Base-by-base conservation (phyloP, 768 basidiomycete genomes). In the Boletellus sp. region DNA sequence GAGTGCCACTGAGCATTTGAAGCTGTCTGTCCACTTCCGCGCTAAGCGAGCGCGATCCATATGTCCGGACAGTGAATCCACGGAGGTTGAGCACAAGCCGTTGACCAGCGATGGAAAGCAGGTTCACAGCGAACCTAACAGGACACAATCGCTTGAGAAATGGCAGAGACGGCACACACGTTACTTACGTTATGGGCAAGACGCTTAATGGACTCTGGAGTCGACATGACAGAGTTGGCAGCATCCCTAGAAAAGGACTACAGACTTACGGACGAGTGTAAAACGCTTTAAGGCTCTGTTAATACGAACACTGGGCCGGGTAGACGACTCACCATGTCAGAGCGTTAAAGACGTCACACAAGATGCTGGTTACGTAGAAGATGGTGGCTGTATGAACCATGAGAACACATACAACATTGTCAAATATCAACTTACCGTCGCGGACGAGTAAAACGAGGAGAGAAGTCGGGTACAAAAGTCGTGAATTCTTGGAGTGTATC, bases 61-160 rank as follows among this genome's bases (percentile, higher is more conserved):
- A 48, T 4, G 48, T 7, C n/a, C 46, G 45, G 16, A 31, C 45
- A 10, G n/a, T 32, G 31, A 60, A 55, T 56, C 43, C 50, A 38
- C 36, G 45, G 37, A 51, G 53, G 43, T 47, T 59, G 48, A 49
- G 48, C 46, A 50, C 57, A 42, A 49, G 61, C 51, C 51, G 61
- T 51, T 42, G 63, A 45, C 35, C 57, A 32, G 43, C 52, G 48
- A 51, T 51, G 40, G 31, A 67, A 59, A 54, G 42, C 20, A 58
- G 10, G 16, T 55, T 55, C 19, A 45, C n/a, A 7, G 45, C 38
- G 13, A 56, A 41, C 10, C 56, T 57, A 38, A n/a, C 22, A n/a
- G 34, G 36, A 17, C 4, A 17, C 11, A 3, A 43, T 9, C 37
- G 4, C 5, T 11, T 15, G 16, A 20, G 13, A 15, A 6, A 15